Evolutionary conservation across 139 green algal species (phyloP), one percentile per base, ranked within the genome.

Genomic region (Chlamydomonas sp.): DNA sequence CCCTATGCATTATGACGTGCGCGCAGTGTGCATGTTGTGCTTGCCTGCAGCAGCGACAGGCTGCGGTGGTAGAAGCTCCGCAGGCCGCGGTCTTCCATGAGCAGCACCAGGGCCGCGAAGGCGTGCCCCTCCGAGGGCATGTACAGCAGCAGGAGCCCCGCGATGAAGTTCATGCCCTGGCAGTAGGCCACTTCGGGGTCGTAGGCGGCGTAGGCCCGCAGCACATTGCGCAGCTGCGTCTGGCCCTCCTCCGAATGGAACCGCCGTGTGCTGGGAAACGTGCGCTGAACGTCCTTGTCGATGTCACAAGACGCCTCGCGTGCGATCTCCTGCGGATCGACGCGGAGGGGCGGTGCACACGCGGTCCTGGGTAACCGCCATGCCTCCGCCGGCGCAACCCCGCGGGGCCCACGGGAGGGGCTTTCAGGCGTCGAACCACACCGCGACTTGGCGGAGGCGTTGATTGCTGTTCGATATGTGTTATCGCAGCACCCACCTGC

Each of bases 81-180:
- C 84, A 97, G 89, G 15, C 90, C 91, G 14, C 94, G 91, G 63
- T 96, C 92, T 66, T 95, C 89, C 95, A 98, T 97, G 18, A 98
- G 88, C 31, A 97, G 89, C 16, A 94, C 91, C 12, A 98, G 91
- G 12, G 86, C 93, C 2, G 89, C 93, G 91, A 96, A 98, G 0
- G 96, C 95, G 59, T 96, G 89, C 0, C 79, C 87, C 85, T 96
- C 94, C 7, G 71, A 63, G 4, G 94, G 94, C 80, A 97, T 75
- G 87, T 93, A 97, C 69, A 91, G 93, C 69, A 98, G 89, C 87
- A 98, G 86, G 63, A 96, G 63, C 0, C 88, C 95, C n/a, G 93
- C 93, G 31, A 97, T 77, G 87, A 97, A 97, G 90, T 96, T 96
- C 95, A 97, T 97, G 71, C 96, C 96, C 91, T 92, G 91, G 83